Base-by-base conservation (phyloP, 805 yeast genomes). In the Lachancea fermentati region DNA sequence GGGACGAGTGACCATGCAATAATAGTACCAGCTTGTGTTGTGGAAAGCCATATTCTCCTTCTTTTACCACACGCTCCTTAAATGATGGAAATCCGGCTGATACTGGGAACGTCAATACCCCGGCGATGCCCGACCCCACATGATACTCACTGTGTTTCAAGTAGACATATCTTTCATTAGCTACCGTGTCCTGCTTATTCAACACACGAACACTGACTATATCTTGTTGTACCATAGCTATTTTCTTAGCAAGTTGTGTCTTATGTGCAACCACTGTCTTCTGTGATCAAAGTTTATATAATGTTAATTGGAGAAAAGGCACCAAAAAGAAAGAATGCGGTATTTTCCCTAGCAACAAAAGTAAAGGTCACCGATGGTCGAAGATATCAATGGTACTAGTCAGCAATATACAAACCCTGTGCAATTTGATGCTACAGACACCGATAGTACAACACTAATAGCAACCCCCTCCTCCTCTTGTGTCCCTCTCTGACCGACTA, bases 1-100 rank as follows among this genome's bases (percentile, higher is more conserved):
- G 94, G 0, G 95, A 94, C 1, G 80, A 89, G 46, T 76, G 82
- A 1, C 97, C 97, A 58, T 89, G 97, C n/a, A 78, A 49, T 13
- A 88, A 55, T 4, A 88, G 55, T 0, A 81, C 86, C 30, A 74
- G 67, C 44, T 73, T 70, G 42, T 66, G 71, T 5, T 69, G 60
- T 7, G 66, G 65, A 22, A 59, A 54, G 37, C 49, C 47, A 32
- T 42, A 43, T 36, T 47, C 42, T 8, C 38, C 34, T 31, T 46
- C 45, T 34, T 51, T 39, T 25, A 35, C 43, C 15, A 50, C 34
- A 16, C 46, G 42, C 15, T 50, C 57, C 13, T 39, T 31, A 17
- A 46, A 26, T 33, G 42, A 44, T 16, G 51, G 56, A 11, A 46
- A 47, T 4, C 48, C 36, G 19, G 51, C 36, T 1, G 60, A 52